A percentile compares a stretch with the other conserved stretches of the same genome.
Conservation (phyloP, 345 rosid species). For the Clarkia xantiana region DNA sequence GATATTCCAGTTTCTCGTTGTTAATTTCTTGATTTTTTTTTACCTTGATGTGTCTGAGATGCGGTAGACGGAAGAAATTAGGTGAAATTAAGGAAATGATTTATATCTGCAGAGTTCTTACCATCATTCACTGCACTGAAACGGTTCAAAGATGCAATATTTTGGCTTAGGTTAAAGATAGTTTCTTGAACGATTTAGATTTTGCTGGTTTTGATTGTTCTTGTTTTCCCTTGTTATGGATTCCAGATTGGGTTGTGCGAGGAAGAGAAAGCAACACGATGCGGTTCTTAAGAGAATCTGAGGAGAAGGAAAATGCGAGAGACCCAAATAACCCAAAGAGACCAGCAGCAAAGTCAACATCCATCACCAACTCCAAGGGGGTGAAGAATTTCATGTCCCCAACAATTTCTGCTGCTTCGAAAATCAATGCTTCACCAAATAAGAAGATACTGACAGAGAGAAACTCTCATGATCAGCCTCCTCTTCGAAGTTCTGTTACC, state of each 20-base stretch:
- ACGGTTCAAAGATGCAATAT: no score
- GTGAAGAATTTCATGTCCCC: constrained; percentile 80
- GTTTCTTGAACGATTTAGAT: background rate
- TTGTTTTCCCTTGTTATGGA: constrained; percentile 1
- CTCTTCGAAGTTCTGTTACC: constrained; percentile 11
- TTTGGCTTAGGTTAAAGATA: no score
- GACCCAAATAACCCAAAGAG: constrained; percentile 10
- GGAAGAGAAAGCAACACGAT: constrained; percentile 24
- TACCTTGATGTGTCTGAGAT: no score
- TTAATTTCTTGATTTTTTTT: no score
- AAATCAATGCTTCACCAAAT: constrained; percentile 53
- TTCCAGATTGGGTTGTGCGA: constrained; percentile 19
- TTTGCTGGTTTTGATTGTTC: constrained; percentile 3
- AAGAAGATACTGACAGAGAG: constrained; percentile 56
- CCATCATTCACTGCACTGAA: no score
- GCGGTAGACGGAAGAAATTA: no score
- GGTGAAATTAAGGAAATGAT: no score
- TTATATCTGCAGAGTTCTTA: no score
- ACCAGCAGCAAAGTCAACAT: background rate
- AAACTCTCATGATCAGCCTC: constrained; percentile 23
- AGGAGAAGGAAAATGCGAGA: constrained; percentile 53
- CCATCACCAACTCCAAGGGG: constrained; percentile 29
- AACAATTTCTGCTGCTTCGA: constrained; percentile 75
- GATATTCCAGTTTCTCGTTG: no score
- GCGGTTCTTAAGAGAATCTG: constrained; percentile 21